Base-by-base conservation (phyloP, 441 rosid genomes). In the Lepidium campestre region DNA sequence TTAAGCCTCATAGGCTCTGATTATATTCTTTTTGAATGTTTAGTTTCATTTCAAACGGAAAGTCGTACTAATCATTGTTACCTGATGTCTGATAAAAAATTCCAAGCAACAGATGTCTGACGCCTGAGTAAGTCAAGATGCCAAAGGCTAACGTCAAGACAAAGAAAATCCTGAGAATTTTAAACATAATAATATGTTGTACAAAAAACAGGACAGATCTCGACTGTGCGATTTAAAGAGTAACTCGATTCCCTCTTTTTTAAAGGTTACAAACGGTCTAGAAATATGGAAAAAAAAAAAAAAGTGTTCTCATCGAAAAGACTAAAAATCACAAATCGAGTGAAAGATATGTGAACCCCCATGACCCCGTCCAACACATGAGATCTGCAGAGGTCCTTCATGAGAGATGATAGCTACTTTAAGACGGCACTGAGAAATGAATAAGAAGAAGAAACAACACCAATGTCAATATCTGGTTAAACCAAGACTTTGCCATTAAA, bases 371-470 rank as follows among this genome's bases (percentile, higher is more conserved):
- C 22, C 0, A 41, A 31, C 32, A 32, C 40, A 47, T 37, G 50
- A 47, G 8, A 46, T 25, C 72, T 39, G 60, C 41, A 39, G 37
- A 18, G 74, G 20, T 23, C 35, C 57, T 53, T 44, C 17, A 39
- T 14, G 46, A 20, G 27, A 56, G 47, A 19, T 12, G 0, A 34
- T 6, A 17, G 40, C 29, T 19, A 23, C 37, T 50, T 27, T 4
- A 46, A 35, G 50, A 59, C 2, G 76, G 76, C 76, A 72, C 76
- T 72, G 46, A 7, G 32, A 6, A 20, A 32, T 7, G 19, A 36
- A 7, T 2, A 52, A 41, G 7, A 29, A 7, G 32, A 29, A 41
- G 27, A 12, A n/a, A 14, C 41, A 29, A 17, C 1, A 2, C 10
- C 10, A 34, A 19, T 10, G 37, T 13, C n/a, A 59, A 39, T 47